Conservation (phyloP, 78 protist genomes). For the Carpediemonas membranifera region DNA sequence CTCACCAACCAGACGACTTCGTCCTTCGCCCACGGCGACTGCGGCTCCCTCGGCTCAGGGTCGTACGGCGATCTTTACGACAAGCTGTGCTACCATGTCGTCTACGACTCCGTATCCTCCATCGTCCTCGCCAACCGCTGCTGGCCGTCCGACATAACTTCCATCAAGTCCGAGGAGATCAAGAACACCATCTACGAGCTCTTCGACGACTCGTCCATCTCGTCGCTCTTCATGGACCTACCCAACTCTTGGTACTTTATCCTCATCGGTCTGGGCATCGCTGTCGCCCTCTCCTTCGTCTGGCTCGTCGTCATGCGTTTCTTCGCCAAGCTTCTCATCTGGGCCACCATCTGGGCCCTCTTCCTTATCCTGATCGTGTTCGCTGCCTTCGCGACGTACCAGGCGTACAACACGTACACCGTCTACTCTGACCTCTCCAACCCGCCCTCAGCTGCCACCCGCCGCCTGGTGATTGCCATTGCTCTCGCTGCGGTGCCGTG, state of each 20-base stretch:
- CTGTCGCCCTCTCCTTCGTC: constrained; percentile 7
- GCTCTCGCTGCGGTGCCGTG: background rate
- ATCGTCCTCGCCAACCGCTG: background rate
- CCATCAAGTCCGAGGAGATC: background rate
- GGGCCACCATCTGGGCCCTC: constrained; percentile 14
- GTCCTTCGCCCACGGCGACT: too few species aligned
- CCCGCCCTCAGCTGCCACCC: background rate
- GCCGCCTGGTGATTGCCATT: background rate
- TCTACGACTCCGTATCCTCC: background rate
- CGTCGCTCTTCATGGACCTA: background rate
- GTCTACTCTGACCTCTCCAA: background rate
- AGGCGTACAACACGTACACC: background rate
- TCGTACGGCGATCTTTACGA: too few species aligned
- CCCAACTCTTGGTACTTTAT: background rate
- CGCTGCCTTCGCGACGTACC: background rate
- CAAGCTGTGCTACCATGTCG: too few species aligned
- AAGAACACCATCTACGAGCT: background rate
- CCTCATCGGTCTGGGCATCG: background rate
- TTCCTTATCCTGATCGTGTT: background rate
- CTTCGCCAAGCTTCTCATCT: constrained; percentile 1
- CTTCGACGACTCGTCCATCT: background rate
- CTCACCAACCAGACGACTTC: too few species aligned
- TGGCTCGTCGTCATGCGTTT: constrained; percentile 13
- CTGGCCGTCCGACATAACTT: background rate
- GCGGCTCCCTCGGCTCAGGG: too few species aligned